Evolutionary conservation across 768 basidiomycete species (phyloP), one percentile per base, ranked within the genome.

Genomic region (Lepiota subincarnata): DNA sequence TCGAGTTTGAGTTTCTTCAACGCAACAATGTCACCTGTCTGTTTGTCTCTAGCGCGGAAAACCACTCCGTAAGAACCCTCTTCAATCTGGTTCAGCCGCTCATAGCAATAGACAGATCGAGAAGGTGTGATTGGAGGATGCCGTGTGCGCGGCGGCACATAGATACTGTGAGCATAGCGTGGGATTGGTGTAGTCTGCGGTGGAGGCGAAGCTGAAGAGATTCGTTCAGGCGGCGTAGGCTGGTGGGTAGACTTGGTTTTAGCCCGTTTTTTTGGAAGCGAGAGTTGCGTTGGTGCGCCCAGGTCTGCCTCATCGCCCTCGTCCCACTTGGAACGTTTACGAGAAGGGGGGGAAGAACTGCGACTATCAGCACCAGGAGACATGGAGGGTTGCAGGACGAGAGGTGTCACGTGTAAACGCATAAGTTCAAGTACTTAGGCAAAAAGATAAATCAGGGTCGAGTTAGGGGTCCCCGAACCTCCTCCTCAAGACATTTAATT

Each of bases 41-140:
- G 81, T 67, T 92, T 96, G 72, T 98, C 96, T 60, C 83, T 78
- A 18, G 97, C 97, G n/a, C 97, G 85, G 58, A 92, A 98, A 13
- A 99, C 97, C 36, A 98, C 85, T 14, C 97, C 97, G 60, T 99
- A 99, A 0, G 92, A 93, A 4, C 97, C 97, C 71, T 99, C 97
- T 70, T 98, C 97, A 62, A 99, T 99, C 62, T 97, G 92, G 68
- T 99, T 99, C 50, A 99, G 76, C 38, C 90, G 77, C 61, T 98
- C 95, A 66, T 98, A 98, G 60, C 80, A 84, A 70, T 93, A 96
- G 0, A 98, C 96, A 4, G 93, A 95, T 19, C 96, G 87, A 20
- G 96, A 95, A 1, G 95, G 84, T 37, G 79, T 70, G 19, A 98
- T 82, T 1, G 84, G 74, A 26, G 94, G 94, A 67, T 98, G 89